phyloP scores from a whole-genome alignment of 2,329 filamentous ascomycete genomes.

The Akanthomyces dipterigenus region DNA sequence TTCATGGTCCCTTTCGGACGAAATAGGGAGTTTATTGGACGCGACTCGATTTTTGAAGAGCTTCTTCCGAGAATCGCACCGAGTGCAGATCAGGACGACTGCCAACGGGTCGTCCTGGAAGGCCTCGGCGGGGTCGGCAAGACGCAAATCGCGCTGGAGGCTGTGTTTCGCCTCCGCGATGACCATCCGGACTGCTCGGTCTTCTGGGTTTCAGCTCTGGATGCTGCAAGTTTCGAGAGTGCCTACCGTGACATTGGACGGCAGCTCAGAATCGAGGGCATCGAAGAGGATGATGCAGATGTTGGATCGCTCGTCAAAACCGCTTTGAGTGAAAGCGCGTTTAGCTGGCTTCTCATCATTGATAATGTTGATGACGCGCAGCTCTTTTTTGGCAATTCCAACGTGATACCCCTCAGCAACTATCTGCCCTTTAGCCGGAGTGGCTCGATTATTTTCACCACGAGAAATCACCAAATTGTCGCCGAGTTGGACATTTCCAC shows the following conservation, averaged over 20 bases:
- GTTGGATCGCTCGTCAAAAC: conserved; percentile 29
- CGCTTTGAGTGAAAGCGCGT: conserved; percentile 22
- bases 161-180: conserved; percentile 22
- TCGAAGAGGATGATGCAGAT: conserved; percentile 28
- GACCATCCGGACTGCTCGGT: conserved; percentile 26
- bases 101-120: conserved; percentile 20
- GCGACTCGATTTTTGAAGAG: conserved; percentile 13
- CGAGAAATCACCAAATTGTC: conserved; percentile 13
- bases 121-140: conserved; percentile 32
- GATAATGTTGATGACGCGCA: conserved; percentile 37
- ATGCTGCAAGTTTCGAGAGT: conserved; percentile 24
- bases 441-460: conserved; percentile 19
- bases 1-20: conserved; percentile 19
- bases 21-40: conserved; percentile 22
- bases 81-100: conserved; percentile 12
- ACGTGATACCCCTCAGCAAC: conserved; percentile 16
- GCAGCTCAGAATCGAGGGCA: conserved; percentile 21
- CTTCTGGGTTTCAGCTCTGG: conserved; percentile 33
- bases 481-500: conserved; percentile 12
- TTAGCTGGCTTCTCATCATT: conserved; percentile 36
- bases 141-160: conserved; percentile 32
- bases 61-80: conserved; percentile 15
- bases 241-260: conserved; percentile 28
- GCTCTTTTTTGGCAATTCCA: conserved; percentile 20
- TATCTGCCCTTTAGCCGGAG: conserved; percentile 12